These are phyloP conservation scores for Aphanomyces stellatus DNA, from an alignment of 352 stramenopile genomes.

Conservation along the genomic window DNA sequence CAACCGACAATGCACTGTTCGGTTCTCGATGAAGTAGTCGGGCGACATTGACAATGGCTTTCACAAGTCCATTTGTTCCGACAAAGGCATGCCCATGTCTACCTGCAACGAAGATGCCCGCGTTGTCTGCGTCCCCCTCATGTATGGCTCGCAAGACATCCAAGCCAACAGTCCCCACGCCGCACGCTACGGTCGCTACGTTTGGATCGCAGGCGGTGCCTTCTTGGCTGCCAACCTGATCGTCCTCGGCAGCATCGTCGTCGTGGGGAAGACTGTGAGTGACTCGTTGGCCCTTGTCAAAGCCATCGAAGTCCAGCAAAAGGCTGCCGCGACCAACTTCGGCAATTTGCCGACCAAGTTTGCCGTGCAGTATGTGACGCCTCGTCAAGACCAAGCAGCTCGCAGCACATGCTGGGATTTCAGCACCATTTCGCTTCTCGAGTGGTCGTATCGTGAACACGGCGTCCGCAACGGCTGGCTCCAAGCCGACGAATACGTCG, in stretches of 20 bases:
- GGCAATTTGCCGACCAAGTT: conserved; percentile 56
- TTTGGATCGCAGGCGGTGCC: background rate
- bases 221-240: background rate
- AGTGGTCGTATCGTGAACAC: conserved; percentile 67
- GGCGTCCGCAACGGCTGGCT: conserved; percentile 62
- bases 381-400: conserved; percentile 58
- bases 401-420: conserved; percentile 79
- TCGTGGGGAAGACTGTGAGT: background rate
- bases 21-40: no score
- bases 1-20: no score
- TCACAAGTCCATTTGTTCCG: background rate
- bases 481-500: conserved; percentile 54
- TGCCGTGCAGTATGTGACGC: conserved; percentile 64
- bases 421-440: conserved; percentile 61
- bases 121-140: background rate
- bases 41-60: background rate
- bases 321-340: background rate
- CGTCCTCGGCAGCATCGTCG: background rate
- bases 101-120: background rate
- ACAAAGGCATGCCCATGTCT: background rate
- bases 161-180: background rate
- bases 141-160: conserved; percentile 1
- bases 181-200: background rate
- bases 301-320: background rate
- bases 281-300: background rate